Base-by-base conservation (phyloP, 2,329 filamentous ascomycete species). In the Sporothrix pallida region DNA sequence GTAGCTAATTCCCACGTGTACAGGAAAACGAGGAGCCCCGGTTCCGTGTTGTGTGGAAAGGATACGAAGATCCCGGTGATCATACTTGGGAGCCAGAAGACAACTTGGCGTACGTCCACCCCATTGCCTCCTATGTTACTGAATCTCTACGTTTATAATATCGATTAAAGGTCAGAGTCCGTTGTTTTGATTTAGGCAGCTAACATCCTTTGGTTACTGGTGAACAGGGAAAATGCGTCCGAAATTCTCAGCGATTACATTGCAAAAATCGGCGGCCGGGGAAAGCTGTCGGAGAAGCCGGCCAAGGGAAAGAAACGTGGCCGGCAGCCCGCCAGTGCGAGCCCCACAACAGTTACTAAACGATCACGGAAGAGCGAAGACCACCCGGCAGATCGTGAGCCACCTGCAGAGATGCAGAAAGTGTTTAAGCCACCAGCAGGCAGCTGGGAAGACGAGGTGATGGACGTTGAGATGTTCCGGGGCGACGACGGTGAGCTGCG, bases 21-120 rank as follows among this genome's bases (percentile, higher is more conserved):
- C 10, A 58, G 9, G 74, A 89, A 83, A 87, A 67, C 17, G 71
- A 87, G 23, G 80, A 80, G 4, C 78, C 90, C 0, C 85, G 86
- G 65, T 94, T 92, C 78, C 86, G 91, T 70, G 92, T 96, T 50
- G 94, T 95, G 78, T 96, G 93, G 93, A 89, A 93, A 76, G 93
- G 93, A 2, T 96, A 91, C 75, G 88, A 92, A 0, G 87, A 90
- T 75, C 89, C 90, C 75, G 81, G 84, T 0, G 93, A 96, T 77
- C 82, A 88, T 78, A 96, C 93, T 0, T 95, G 92, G 93, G 93
- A 96, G 79, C 90, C 92, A 0, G 90, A 93, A 77, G 88, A 89
- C 12, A 95, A 94, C 77, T 83, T 93, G 74, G 81, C 77, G 88
- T 90, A 81, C 74, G 26, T 68, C 26, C 31, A 37, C 31, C 10